Conservation (phyloP, 305 asterid genomes). For the Stenogyne calaminthoides region DNA sequence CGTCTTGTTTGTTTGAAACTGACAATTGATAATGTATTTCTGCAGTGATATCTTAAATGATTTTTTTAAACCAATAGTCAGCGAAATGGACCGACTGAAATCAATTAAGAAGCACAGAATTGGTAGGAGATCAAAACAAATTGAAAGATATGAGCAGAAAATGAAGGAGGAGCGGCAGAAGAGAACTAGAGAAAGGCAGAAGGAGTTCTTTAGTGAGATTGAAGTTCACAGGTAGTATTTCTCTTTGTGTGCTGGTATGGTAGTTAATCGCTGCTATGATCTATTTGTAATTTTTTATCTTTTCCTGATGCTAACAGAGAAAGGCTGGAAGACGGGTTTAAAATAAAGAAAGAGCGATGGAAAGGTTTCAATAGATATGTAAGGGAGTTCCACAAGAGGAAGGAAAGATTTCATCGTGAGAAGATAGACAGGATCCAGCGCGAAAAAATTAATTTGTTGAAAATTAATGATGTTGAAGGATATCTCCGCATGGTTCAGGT, state of each 20-base stretch:
- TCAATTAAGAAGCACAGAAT: conserved; percentile 89
- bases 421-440: conserved; percentile 98
- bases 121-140: conserved; percentile 95
- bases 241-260: conserved; percentile 14
- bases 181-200: conserved; percentile 94
- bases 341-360: conserved; percentile 94
- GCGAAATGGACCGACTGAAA: conserved; percentile 83
- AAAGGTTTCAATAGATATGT: conserved; percentile 83
- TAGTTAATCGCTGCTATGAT: conserved; percentile 22
- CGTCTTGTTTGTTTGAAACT: conserved; percentile 32
- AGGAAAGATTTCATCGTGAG: conserved; percentile 95
- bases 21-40: conserved; percentile 30
- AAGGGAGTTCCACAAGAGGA: conserved; percentile 96
- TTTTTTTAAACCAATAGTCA: conserved; percentile 81
- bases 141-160: conserved; percentile 92
- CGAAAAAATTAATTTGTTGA: conserved; percentile 92
- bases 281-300: conserved; percentile 28
- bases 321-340: conserved; percentile 86
- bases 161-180: conserved; percentile 98
- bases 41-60: conserved; percentile 86
- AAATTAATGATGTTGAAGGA: conserved; percentile 98
- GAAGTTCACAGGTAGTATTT: conserved; percentile 86
- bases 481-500: conserved; percentile 99
- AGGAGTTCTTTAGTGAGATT: conserved; percentile 91
- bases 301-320: conserved; percentile 58